Evolutionary conservation across 2,329 filamentous ascomycete species (phyloP), one percentile per base, ranked within the genome.

Genomic region (Cladophialophora carrionii): DNA sequence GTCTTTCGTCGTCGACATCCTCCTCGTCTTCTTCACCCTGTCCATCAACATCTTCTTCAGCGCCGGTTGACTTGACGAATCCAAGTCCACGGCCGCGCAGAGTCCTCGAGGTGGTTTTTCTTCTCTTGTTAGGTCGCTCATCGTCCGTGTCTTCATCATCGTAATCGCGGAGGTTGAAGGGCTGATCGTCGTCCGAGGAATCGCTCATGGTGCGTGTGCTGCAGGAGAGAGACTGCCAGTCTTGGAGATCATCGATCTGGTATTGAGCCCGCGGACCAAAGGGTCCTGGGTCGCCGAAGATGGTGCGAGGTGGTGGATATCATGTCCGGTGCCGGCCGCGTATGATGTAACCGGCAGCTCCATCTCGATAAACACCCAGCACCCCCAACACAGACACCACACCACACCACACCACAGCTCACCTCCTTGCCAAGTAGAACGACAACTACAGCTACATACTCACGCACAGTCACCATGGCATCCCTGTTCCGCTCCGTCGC

Each of bases 401-500:
- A n/a, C n/a, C 37, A 43, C 37, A 29, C 26, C 26, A 29, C 26
- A n/a, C n/a, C 37, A 43, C 37, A 43, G 37, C 37, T 34, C 31
- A 17, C 17, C 51, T 26, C 34, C 43, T 31, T 7, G 56, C 10
- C 43, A 17, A 32, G 24, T 58, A 22, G n/a, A n/a, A n/a, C n/a
- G n/a, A n/a, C n/a, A n/a, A n/a, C n/a, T n/a, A n/a, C n/a, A n/a
- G n/a, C n/a, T n/a, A 29, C 26, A 29, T 29, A 29, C 37, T n/a
- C 37, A n/a, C 34, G 17, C 37, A 20, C 20, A 22, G 10, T 31
- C 62, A 70, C 10, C 20, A 96, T 96, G 92, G 88, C 91, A 63
- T 84, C 89, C 68, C 85, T 96, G 71, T 83, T 96, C 77, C 89
- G 91, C 75, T 87, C 87, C 71, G 84, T 85, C 69, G 84, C 87